These are phyloP conservation scores for Isoetes engelmannii DNA, from an alignment of 83 land plant species.

Conservation along the genomic window DNA sequence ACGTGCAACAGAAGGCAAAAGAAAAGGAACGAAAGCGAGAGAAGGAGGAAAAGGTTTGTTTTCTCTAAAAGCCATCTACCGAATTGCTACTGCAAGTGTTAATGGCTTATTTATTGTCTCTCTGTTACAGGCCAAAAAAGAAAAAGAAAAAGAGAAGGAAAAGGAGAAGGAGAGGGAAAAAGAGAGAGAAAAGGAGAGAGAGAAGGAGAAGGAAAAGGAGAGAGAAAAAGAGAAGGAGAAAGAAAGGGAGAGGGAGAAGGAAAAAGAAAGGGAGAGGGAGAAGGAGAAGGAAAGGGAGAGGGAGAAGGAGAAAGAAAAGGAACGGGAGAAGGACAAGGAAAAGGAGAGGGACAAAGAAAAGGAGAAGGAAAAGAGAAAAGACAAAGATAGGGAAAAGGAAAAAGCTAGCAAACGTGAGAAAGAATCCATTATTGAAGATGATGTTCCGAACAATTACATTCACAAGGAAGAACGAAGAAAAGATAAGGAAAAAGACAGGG, in stretches of 20 bases:
- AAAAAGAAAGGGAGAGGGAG: constrained; percentile 14
- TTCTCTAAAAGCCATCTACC: background rate
- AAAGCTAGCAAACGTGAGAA: constrained; percentile 33
- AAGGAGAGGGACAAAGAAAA: constrained; percentile 20
- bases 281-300: constrained; percentile 12
- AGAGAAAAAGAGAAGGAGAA: constrained; percentile 24
- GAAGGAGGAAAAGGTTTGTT: constrained; percentile 76
- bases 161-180: constrained; percentile 15
- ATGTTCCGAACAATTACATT: constrained; percentile 25
- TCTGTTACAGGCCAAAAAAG: constrained; percentile 66
- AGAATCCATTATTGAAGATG: constrained; percentile 40
- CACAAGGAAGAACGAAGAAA: constrained; percentile 31
- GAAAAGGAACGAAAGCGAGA: constrained; percentile 93
- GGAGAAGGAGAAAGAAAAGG: constrained; percentile 26
- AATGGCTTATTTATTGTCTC: background rate
- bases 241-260: constrained; percentile 28
- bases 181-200: constrained; percentile 25
- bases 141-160: constrained; percentile 54
- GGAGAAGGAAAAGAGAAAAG: constrained; percentile 25
- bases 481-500: constrained; percentile 41
- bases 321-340: constrained; percentile 12
- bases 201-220: constrained; percentile 47
- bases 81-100: background rate
- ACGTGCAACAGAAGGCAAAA: constrained; percentile 68
- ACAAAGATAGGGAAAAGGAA: constrained; percentile 33